These are phyloP conservation scores for Nitzschia sp. DNA, from an alignment of 108 stramenopile species.

Conservation along the genomic window DNA sequence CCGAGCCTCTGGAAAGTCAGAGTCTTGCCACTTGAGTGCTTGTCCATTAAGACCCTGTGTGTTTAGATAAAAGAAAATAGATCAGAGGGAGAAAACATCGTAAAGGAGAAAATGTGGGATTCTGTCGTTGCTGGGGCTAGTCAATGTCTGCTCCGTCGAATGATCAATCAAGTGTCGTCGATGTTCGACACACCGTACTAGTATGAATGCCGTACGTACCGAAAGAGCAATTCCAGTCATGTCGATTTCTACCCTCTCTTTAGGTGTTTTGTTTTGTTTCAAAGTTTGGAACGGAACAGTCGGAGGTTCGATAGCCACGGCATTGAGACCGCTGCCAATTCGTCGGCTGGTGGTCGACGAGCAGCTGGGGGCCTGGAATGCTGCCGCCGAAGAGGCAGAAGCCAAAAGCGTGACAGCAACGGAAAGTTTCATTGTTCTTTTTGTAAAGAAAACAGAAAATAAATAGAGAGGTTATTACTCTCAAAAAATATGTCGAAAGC, in stretches of 20 bases:
- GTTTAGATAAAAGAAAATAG: conserved; percentile 4
- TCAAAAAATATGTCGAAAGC: neutral
- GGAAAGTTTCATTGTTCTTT: conserved; percentile 8
- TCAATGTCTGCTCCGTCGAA: too few species aligned
- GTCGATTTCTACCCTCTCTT: conserved; percentile 22
- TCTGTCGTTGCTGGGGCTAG: too few species aligned
- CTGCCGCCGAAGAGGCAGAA: neutral
- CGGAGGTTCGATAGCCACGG: neutral
- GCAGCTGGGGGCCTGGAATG: conserved; percentile 21
- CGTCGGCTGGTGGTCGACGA: neutral
- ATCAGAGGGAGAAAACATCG: too few species aligned
- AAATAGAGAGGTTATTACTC: neutral
- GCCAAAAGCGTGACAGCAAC: conserved; percentile 7
- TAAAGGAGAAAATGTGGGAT: neutral
- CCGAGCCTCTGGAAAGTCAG: conserved; percentile 61
- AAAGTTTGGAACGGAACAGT: neutral
- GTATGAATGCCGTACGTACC: too few species aligned
- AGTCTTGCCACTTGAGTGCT: conserved; percentile 49
- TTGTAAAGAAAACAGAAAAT: neutral
- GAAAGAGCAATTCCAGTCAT: conserved; percentile 38
- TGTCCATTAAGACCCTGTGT: conserved; percentile 66
- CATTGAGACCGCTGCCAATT: neutral
- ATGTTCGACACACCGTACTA: too few species aligned
- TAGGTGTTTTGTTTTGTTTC: conserved; percentile 1
- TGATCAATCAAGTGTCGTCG: neutral